phyloP scores from a whole-genome alignment of 106 monocot genomes.

The Dioscorea dumetorum region DNA sequence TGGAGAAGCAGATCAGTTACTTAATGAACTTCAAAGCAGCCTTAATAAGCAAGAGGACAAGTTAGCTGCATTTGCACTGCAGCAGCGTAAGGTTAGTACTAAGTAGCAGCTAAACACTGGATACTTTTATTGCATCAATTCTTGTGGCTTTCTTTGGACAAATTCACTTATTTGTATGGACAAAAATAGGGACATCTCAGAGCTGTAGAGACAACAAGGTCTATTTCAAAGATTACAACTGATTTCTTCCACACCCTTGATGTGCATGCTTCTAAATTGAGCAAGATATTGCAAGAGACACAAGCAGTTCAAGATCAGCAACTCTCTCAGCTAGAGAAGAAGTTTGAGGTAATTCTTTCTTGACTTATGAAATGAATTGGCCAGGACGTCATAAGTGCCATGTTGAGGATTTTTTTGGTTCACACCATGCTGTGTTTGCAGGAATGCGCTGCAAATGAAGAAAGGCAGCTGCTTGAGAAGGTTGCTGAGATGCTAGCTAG shows the following conservation, averaged over 20 bases:
- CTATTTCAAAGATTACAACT: constrained; percentile 71
- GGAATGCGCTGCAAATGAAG: constrained; percentile 43
- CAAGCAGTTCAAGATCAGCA: constrained; percentile 66
- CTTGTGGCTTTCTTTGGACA: neutral
- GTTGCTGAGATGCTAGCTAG: constrained; percentile 37
- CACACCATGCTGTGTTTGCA: constrained; percentile 5
- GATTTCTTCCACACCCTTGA: constrained; percentile 81
- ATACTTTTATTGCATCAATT: neutral
- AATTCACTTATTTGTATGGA: neutral
- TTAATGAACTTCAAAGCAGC: constrained; percentile 71
- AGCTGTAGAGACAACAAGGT: constrained; percentile 62
- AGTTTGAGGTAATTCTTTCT: constrained; percentile 67
- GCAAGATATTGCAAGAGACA: constrained; percentile 76
- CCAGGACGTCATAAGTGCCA: too few species aligned
- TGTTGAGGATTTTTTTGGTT: neutral
- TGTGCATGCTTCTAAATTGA: constrained; percentile 65
- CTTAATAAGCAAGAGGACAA: constrained; percentile 71
- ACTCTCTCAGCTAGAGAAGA: constrained; percentile 85
- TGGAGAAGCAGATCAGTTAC: constrained; percentile 75
- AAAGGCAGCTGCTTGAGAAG: constrained; percentile 35
- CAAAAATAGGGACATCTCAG: constrained; percentile 68
- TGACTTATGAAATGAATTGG: neutral
- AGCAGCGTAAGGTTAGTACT: constrained; percentile 64
- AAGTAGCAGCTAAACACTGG: neutral
- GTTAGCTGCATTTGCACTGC: constrained; percentile 58